Percentiles rank a stretch among this genome's conserved stretches.
These are phyloP conservation scores for Cyclotella kingstonii DNA, from an alignment of 108 stramenopile species.

Conservation along the genomic window DNA sequence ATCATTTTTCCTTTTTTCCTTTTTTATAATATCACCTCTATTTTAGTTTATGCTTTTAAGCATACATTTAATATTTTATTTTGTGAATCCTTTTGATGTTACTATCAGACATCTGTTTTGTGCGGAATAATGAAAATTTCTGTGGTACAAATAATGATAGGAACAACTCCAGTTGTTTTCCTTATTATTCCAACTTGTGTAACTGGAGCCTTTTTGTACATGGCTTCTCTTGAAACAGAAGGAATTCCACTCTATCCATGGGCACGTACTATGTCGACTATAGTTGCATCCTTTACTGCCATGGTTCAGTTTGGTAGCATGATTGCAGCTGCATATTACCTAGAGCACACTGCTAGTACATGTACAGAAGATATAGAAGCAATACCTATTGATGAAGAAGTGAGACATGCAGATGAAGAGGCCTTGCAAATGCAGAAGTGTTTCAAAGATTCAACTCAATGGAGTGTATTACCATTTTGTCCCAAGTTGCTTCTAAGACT, in stretches of 20 bases:
- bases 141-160: constrained; percentile 60
- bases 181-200: constrained; percentile 59
- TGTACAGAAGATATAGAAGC: constrained; percentile 44
- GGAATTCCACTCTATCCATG: constrained; percentile 44
- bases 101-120: constrained; percentile 58
- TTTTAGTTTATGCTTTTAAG: neutral
- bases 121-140: constrained; percentile 61
- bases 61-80: no score
- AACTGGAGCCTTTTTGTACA: constrained; percentile 57
- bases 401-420: constrained; percentile 43
- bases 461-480: constrained; percentile 25
- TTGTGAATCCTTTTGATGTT: neutral
- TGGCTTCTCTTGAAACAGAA: constrained; percentile 38
- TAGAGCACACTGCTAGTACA: constrained; percentile 42
- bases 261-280: constrained; percentile 50
- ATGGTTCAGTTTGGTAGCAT: constrained; percentile 57
- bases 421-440: constrained; percentile 33
- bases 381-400: constrained; percentile 36
- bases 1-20: neutral
- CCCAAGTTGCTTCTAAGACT: constrained; percentile 27
- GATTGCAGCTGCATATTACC: constrained; percentile 56
- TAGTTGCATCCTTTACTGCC: constrained; percentile 43
- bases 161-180: constrained; percentile 55
- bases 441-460: constrained; percentile 42
- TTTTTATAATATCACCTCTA: neutral